Percentiles rank a stretch among this genome's conserved stretches.
These are phyloP conservation scores for Podaxis carcinomalis DNA, from an alignment of 768 basidiomycete genomes.

Conservation along the genomic window DNA sequence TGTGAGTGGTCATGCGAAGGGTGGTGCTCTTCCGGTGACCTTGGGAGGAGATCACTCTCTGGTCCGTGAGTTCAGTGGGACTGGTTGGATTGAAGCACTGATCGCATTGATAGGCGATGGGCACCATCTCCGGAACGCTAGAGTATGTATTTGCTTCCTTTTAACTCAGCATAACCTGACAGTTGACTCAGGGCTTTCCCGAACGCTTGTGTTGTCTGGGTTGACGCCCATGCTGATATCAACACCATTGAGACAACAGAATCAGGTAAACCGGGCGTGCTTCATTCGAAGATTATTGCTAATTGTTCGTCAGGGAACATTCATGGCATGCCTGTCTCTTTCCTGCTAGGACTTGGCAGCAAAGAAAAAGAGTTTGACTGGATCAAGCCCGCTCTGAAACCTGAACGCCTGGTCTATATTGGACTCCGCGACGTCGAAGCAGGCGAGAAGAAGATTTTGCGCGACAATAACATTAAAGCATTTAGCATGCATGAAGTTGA, in stretches of 20 bases:
- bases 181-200: slow-evolving; percentile 52
- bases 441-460: slow-evolving; percentile 84
- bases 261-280: slow-evolving; percentile 43
- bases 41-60: slow-evolving; percentile 96
- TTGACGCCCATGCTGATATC: slow-evolving; percentile 97
- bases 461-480: slow-evolving; percentile 74
- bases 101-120: slow-evolving; percentile 60
- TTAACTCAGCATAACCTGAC: not conserved
- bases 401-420: slow-evolving; percentile 89
- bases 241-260: slow-evolving; percentile 83
- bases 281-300: slow-evolving; percentile 10
- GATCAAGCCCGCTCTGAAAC: slow-evolving; percentile 60
- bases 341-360: slow-evolving; percentile 65
- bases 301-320: slow-evolving; percentile 65
- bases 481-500: slow-evolving; percentile 93
- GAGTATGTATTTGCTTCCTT: slow-evolving; percentile 38
- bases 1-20: slow-evolving; percentile 71
- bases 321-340: slow-evolving; percentile 97
- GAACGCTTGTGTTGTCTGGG: slow-evolving; percentile 88
- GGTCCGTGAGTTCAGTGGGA: slow-evolving; percentile 36
- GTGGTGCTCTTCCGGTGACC: slow-evolving; percentile 82
- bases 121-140: slow-evolving; percentile 88
- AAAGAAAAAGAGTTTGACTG: slow-evolving; percentile 41
- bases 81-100: not conserved
- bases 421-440: slow-evolving; percentile 91